Evolutionary conservation across 2,329 filamentous ascomycete species (phyloP).

Genomic region (Aspergillus aculeatus): DNA sequence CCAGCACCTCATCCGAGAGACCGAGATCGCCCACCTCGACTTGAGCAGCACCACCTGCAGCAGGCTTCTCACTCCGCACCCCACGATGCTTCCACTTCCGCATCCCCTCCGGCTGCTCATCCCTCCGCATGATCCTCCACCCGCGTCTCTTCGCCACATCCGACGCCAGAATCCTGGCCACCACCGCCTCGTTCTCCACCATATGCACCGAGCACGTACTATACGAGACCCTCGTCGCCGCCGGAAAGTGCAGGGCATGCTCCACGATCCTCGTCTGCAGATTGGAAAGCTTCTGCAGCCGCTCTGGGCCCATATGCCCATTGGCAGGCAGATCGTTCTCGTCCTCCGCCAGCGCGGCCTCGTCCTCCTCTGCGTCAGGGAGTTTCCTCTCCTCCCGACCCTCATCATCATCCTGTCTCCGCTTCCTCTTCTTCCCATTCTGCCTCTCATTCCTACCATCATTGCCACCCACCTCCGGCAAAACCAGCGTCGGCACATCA

Average conservation of each 20-base stretch:
- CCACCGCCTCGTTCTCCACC: conserved; percentile 86
- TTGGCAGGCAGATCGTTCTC: conserved; percentile 37
- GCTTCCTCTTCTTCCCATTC: conserved; percentile 46
- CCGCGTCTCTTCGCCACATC: conserved; percentile 63
- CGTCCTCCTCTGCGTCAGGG: conserved; percentile 1
- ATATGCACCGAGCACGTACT: conserved; percentile 89
- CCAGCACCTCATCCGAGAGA: conserved; percentile 52
- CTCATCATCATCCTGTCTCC: conserved; percentile 22
- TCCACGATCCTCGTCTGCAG: conserved; percentile 81
- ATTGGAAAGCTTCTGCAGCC: conserved; percentile 70
- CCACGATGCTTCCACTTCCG: conserved; percentile 70
- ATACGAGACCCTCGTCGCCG: conserved; percentile 75
- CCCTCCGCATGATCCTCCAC: conserved; percentile 73
- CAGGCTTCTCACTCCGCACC: conserved; percentile 43
- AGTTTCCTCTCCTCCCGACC: not conserved
- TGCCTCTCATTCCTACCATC: conserved; percentile 12
- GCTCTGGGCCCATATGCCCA: conserved; percentile 53
- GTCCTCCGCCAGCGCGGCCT: conserved; percentile 20
- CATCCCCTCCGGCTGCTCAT: conserved; percentile 75
- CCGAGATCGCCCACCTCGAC: conserved; percentile 21
- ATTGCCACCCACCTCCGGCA: conserved; percentile 46
- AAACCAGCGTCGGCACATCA: conserved; percentile 66
- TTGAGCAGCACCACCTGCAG: conserved; percentile 1
- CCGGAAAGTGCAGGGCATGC: conserved; percentile 80
- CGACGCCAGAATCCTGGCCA: conserved; percentile 68